phyloP scores from a whole-genome alignment of 306 rosid species.

The Rosa multiflora region DNA sequence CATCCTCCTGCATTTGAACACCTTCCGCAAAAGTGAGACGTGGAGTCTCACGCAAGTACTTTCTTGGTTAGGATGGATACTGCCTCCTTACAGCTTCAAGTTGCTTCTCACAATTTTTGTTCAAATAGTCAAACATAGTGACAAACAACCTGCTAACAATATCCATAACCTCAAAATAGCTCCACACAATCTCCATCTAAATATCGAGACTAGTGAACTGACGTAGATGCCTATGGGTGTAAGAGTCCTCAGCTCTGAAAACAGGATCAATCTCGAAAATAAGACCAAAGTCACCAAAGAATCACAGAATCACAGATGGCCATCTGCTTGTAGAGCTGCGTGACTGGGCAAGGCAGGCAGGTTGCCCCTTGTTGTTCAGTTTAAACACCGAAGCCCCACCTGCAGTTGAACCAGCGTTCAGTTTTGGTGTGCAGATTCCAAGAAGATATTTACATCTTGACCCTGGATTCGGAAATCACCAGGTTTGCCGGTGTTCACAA shows the following conservation, averaged over 20 bases:
- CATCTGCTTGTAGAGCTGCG: slow-evolving; percentile 94
- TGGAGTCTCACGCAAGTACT: slow-evolving; percentile 78
- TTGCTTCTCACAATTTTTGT: slow-evolving; percentile 56
- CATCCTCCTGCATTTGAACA: slow-evolving; percentile 85
- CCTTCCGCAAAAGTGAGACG: slow-evolving; percentile 91
- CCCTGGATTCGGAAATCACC: slow-evolving; percentile 32
- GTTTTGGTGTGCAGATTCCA: slow-evolving; percentile 81
- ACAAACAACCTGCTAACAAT: slow-evolving; percentile 72
- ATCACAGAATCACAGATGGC: slow-evolving; percentile 41
- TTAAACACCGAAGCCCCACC: slow-evolving; percentile 44
- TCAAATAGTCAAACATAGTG: slow-evolving; percentile 68
- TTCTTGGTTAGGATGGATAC: slow-evolving; percentile 84
- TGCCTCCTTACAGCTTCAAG: slow-evolving; percentile 74
- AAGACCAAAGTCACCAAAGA: slow-evolving; percentile 59
- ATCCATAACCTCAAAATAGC: slow-evolving; percentile 90
- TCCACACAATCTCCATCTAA: slow-evolving; percentile 81
- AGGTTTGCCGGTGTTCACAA: slow-evolving; percentile 77
- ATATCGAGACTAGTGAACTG: slow-evolving; percentile 91
- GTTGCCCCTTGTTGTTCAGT: slow-evolving; percentile 31
- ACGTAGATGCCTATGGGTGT: slow-evolving; percentile 78
- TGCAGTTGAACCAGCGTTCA: slow-evolving; percentile 86
- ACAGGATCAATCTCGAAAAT: slow-evolving; percentile 89
- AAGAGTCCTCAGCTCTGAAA: slow-evolving; percentile 82
- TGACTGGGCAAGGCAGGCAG: slow-evolving; percentile 91
- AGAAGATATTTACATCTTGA: slow-evolving; percentile 54